Evolutionary conservation across 176 grass and related monocot species (phyloP), one percentile per base, ranked within the genome.

Genomic region (Ampelocalamus luodianensis): DNA sequence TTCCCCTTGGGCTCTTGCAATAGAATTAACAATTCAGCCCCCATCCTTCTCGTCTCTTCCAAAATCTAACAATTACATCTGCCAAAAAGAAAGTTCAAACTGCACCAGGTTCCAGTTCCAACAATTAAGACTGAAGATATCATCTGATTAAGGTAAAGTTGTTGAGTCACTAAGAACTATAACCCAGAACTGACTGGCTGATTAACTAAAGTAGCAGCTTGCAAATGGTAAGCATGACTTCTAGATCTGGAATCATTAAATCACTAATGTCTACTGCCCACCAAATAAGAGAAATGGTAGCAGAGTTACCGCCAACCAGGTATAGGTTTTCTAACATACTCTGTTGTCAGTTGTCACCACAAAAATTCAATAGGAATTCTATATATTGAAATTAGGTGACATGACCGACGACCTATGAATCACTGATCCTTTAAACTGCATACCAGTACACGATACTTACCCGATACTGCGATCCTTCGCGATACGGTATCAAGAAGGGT

Each of bases 281-380:
- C 44, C 3, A 83, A 78, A 78, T 43, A 9, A 77, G 71, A 87
- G 20, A 38, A 82, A 22, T 27, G 32, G 62, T n/a, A 42, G 15
- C 4, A 39, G 6, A 69, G 20, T 72, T 32, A 54, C 68, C 4
- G 16, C 51, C 22, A 87, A 46, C 17, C n/a, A 71, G 11, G 79
- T 11, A 32, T 17, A 62, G 2, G 5, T 29, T 60, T 49, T 83
- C 54, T 43, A 32, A 63, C 14, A 72, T 71, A 40, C 3, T 54
- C 44, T 65, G 3, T 64, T 16, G 10, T 38, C 16, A 73, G 3
- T 64, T 16, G 10, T 38, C 16, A 73, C 75, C 53, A 46, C 48
- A 56, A 7, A 72, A 61, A 14, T 72, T 26, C 69, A 15, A 62
- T 63, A 36, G 1, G 17, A 66, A 79, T 37, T 66, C 3, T 20